A percentile compares a stretch with the other conserved stretches of the same genome.
These are phyloP conservation scores for Dujonia santamariae DNA, from an alignment of 1,139 yeast species.

Conservation along the genomic window DNA sequence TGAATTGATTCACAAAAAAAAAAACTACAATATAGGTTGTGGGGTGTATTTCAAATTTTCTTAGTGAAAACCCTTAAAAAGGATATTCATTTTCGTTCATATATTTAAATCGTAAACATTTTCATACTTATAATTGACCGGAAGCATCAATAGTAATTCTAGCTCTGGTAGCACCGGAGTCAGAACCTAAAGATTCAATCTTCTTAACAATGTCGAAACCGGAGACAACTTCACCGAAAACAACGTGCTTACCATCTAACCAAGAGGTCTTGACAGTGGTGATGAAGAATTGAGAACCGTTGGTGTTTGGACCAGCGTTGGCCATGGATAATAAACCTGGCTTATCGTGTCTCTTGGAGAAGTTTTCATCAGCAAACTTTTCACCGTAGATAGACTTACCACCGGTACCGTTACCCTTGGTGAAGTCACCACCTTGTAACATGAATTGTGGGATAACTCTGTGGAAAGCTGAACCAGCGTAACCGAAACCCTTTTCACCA, in stretches of 20 bases:
- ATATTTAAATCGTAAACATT: too few relatives aligned
- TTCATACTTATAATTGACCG: slow-evolving; percentile 72
- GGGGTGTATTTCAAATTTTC: too few relatives aligned
- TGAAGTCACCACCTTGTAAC: slow-evolving; percentile 99
- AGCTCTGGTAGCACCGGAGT: slow-evolving; percentile 78
- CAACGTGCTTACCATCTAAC: slow-evolving; percentile 99
- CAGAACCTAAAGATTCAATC: slow-evolving; percentile 83
- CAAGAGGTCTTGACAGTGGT: slow-evolving; percentile 95
- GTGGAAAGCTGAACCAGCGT: slow-evolving; percentile 92
- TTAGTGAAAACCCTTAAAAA: too few relatives aligned
- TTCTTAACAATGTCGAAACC: slow-evolving; percentile 91
- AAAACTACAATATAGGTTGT: too few relatives aligned
- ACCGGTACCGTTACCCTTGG: slow-evolving; percentile 92
- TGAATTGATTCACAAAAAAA: too few relatives aligned
- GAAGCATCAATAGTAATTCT: slow-evolving; percentile 75
- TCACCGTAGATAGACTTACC: slow-evolving; percentile 98
- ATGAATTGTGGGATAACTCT: slow-evolving; percentile 97
- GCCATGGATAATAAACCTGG: slow-evolving; percentile 99
- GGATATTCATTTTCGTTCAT: too few relatives aligned
- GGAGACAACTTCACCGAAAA: slow-evolving; percentile 93
- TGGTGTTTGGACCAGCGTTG: slow-evolving; percentile 99
- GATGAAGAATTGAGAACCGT: slow-evolving; percentile 98
- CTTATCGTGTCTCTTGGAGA: slow-evolving; percentile 75
- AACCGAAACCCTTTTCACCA: slow-evolving; percentile 97
- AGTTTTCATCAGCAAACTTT: slow-evolving; percentile 95